Evolutionary conservation across 1,284 basidiomycete species (phyloP).

Genomic region (Schizophyllum commune): DNA sequence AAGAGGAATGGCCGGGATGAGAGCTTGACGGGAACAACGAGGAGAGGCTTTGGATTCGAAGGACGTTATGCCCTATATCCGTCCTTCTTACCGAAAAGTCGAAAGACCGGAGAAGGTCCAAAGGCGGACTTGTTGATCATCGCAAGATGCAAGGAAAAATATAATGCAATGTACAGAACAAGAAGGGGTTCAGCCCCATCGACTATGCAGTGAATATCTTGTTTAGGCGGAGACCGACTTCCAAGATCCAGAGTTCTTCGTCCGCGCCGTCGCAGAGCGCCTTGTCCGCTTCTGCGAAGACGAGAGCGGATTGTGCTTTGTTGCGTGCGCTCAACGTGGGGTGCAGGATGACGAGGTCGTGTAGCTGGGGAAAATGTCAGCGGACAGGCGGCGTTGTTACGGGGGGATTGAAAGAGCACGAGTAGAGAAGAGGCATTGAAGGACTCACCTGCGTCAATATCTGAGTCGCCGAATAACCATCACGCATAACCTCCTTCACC

Average conservation of each 20-base stretch:
- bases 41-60: too few species aligned
- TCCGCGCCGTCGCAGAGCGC: constrained; percentile 96
- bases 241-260: constrained; percentile 92
- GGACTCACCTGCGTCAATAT: constrained; percentile 74
- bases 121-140: too few species aligned
- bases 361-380: constrained; percentile 49
- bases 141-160: too few species aligned
- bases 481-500: constrained; percentile 72
- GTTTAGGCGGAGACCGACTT: constrained; percentile 74
- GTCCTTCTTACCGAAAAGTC: too few species aligned
- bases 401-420: background rate
- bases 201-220: constrained; percentile 41
- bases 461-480: constrained; percentile 92
- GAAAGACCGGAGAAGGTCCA: too few species aligned
- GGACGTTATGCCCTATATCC: too few species aligned
- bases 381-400: too few species aligned
- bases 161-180: background rate
- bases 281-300: constrained; percentile 94
- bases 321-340: constrained; percentile 74
- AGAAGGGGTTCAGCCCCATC: background rate
- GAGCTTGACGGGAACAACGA: too few species aligned
- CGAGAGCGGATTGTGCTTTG: constrained; percentile 78
- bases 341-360: constrained; percentile 84
- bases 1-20: too few species aligned
- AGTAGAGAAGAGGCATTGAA: background rate